Evolutionary conservation across 2,329 filamentous ascomycete genomes (phyloP), one percentile per base, ranked within the genome.

Genomic region (Colletotrichum orbiculare): DNA sequence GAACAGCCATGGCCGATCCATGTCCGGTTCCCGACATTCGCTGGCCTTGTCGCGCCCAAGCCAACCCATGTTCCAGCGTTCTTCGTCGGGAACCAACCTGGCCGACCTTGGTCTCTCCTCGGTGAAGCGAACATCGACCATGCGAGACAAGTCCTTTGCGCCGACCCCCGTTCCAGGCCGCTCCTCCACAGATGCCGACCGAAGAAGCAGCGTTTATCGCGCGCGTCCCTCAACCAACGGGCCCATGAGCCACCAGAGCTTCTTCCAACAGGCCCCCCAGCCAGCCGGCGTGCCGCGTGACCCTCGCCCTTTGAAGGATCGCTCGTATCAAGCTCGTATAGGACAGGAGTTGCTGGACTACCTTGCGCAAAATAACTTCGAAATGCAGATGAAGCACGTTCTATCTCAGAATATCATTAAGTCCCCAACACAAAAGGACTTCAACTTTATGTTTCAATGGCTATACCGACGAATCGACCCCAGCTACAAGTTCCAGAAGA

Each of bases 371-470:
- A 91, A 97, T 77, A 97, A 97, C 74, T 99, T 98, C 73, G 96
- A 99, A 78, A 89, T 97, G 85, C 94, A 98, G 71, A 97, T 96
- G 90, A 97, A 97, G 79, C 92, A 98, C 76, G 91, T 89, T 2
- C 83, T 99, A n/a, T 92, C 93, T 1, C 91, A 92, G 68, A 97
- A 97, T 72, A 92, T 93, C 7, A 89, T 97, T 75, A 95, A 93
- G 72, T 97, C 93, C 47, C 96, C 96, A 0, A 99, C 95, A 1
- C 95, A 98, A 72, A 99, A 99, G 75, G 96, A 99, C 76, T 99
- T 99, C 81, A 96, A 96, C 73, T 91, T 88, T 78, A 97, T 99
- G 85, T 99, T 99, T 74, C 94, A 98, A 73, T 99, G 95, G 92
- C 83, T 99, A 4, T 99, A 99, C 77, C 93, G 94, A 73, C 91